Base-by-base conservation (phyloP, 2,329 filamentous ascomycete genomes). In the Aspergillus vadensis region DNA sequence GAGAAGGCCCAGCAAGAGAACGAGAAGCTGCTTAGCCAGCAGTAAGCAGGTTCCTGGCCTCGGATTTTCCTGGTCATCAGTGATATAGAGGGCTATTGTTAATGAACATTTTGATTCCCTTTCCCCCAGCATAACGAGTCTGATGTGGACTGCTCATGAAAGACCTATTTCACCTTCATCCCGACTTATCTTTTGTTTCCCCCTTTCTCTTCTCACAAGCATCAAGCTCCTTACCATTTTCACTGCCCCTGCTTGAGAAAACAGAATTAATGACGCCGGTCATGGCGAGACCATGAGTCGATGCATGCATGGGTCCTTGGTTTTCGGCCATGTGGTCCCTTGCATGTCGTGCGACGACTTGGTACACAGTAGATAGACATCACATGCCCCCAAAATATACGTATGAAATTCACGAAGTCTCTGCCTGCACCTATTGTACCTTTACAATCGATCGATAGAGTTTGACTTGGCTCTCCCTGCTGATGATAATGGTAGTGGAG, bases 1-100 rank as follows among this genome's bases (percentile, higher is more conserved):
- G 88, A 96, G 82, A 92, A 96, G 85, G 94, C 95, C 57, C 93
- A 97, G 83, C 88, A 94, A 82, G 92, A 97, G 77, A 99, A 98
- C 81, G 92, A 95, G 84, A 87, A 86, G 67, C 83, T 97, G 60
- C 96, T 97, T 82, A 82, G 80, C 67, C 82, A 85, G 77, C 75
- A 80, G 67, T 73, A 73, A 69, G 70, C n/a, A 19, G 19, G 27
- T 27, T 49, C 4, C 12, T 15, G n/a, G 36, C 47, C 38, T 30
- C 47, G 23, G 39, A 9, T 21, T 32, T 48, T 52, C 32, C 10
- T 38, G 19, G 50, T 51, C 23, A 27, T 30, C 43, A 58, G 47
- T 48, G 15, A 25, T 60, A 57, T 55, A 61, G 58, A 63, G 59
- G 52, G 58, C 47, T 60, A 60, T 61, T 57, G 21, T 55, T 57